Evolutionary conservation across 306 rosid species (phyloP).

Genomic region (Cyclanthera cordifolia): DNA sequence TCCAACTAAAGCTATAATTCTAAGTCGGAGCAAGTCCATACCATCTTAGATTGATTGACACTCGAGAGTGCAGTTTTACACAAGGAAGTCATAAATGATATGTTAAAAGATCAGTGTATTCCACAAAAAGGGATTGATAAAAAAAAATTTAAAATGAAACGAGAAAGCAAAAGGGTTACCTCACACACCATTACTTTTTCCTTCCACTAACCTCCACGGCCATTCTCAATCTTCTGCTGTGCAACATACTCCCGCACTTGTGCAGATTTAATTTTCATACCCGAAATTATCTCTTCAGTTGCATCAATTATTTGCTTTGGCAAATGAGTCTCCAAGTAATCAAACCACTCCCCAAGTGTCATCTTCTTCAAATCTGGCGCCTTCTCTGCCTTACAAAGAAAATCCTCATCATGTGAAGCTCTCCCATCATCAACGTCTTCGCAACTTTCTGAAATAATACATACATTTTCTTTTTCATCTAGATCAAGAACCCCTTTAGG

Average conservation of each 20-base stretch:
- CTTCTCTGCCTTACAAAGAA: slow-evolving; percentile 6
- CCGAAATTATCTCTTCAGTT: slow-evolving; percentile 47
- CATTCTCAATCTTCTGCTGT: slow-evolving; percentile 29
- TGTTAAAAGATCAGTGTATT: background rate
- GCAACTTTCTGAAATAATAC: slow-evolving; percentile 12
- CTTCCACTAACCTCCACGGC: slow-evolving; percentile 13
- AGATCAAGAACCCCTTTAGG: background rate
- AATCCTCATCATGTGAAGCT: slow-evolving; percentile 13
- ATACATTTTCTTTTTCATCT: background rate
- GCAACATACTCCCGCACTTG: slow-evolving; percentile 36
- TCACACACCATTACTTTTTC: background rate
- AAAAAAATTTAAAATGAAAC: background rate
- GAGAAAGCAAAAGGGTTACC: slow-evolving; percentile 6
- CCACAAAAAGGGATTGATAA: background rate
- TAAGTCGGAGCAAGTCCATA: background rate
- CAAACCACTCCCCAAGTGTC: slow-evolving; percentile 67
- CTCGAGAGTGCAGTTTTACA: background rate
- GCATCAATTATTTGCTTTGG: slow-evolving; percentile 45
- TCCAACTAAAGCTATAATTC: background rate
- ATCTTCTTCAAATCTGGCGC: slow-evolving; percentile 48
- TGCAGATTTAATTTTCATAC: slow-evolving; percentile 41
- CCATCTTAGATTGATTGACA: background rate
- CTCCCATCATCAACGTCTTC: slow-evolving; percentile 14
- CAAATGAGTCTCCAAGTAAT: slow-evolving; percentile 48
- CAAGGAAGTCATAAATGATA: background rate